These are phyloP conservation scores for Aquanectria penicillioides DNA, from an alignment of 2,329 filamentous ascomycete species.

Conservation along the genomic window DNA sequence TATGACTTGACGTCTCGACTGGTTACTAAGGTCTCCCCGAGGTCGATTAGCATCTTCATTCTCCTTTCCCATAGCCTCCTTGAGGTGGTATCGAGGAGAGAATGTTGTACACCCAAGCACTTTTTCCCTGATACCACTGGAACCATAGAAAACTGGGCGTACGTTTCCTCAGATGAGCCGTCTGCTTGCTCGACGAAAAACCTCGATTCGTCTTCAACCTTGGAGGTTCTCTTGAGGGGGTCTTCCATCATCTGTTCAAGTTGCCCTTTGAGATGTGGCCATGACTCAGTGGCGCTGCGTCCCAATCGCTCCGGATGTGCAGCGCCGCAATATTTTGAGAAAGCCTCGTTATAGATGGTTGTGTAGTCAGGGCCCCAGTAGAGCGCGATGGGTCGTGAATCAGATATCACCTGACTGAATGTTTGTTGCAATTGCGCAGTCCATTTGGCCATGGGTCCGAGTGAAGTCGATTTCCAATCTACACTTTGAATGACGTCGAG, in stretches of 20 bases:
- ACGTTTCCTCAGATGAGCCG: slow-evolving; percentile 56
- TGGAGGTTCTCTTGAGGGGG: slow-evolving; percentile 44
- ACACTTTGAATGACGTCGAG: slow-evolving; percentile 52
- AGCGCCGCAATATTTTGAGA: slow-evolving; percentile 69
- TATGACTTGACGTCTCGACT: slow-evolving; percentile 57
- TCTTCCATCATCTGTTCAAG: slow-evolving; percentile 46
- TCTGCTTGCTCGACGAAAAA: slow-evolving; percentile 57
- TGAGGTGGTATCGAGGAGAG: slow-evolving; percentile 58
- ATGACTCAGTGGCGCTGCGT: slow-evolving; percentile 66
- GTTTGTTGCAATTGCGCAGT: slow-evolving; percentile 57
- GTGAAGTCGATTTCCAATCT: slow-evolving; percentile 58
- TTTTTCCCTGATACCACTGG: slow-evolving; percentile 55
- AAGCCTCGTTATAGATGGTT: slow-evolving; percentile 75
- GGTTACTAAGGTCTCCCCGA: slow-evolving; percentile 57
- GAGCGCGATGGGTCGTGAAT: slow-evolving; percentile 63
- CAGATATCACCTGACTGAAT: slow-evolving; percentile 55
- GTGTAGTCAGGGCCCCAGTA: slow-evolving; percentile 72
- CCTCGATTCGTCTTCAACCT: slow-evolving; percentile 55
- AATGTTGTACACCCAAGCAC: slow-evolving; percentile 58
- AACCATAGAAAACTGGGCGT: slow-evolving; percentile 59
- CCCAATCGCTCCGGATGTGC: slow-evolving; percentile 73
- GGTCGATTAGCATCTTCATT: slow-evolving; percentile 59
- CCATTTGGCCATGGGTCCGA: slow-evolving; percentile 60
- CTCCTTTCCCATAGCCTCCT: slow-evolving; percentile 59
- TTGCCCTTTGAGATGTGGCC: slow-evolving; percentile 62